phyloP scores from a whole-genome alignment of 495 filamentous ascomycete genomes.

The Friedmanniomyces endolithicus region DNA sequence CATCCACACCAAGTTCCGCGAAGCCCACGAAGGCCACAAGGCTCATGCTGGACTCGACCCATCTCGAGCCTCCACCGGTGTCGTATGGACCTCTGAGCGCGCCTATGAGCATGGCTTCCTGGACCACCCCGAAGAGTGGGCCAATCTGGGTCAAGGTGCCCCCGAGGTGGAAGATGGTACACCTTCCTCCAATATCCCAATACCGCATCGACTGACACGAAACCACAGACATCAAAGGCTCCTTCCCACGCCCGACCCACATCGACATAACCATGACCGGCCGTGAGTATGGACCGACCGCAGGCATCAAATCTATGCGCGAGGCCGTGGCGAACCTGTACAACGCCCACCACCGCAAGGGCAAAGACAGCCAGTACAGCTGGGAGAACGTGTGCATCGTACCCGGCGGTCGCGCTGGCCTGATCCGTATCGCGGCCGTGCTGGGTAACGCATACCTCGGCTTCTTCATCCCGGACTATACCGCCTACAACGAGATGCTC shows the following conservation, averaged over 20 bases:
- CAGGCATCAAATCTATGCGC: conserved; percentile 81
- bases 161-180: conserved; percentile 61
- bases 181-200: not conserved
- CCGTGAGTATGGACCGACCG: conserved; percentile 85
- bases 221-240: conserved; percentile 59
- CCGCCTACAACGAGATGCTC: conserved; percentile 93
- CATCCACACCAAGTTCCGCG: conserved; percentile 74
- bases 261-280: conserved; percentile 65
- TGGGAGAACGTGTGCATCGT: conserved; percentile 99
- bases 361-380: conserved; percentile 82
- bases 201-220: not conserved
- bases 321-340: conserved; percentile 87
- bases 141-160: conserved; percentile 89
- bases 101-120: conserved; percentile 40
- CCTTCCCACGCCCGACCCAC: conserved; percentile 70
- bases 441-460: conserved; percentile 57
- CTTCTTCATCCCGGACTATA: conserved; percentile 72
- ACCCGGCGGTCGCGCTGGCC: conserved; percentile 78
- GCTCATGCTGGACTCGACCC: conserved; percentile 84
- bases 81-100: conserved; percentile 33
- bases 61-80: conserved; percentile 48
- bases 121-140: conserved; percentile 73
- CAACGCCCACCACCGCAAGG: conserved; percentile 81
- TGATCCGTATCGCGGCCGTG: conserved; percentile 90
- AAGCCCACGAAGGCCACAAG: conserved; percentile 75